Conservation (phyloP, 768 basidiomycete species). For the Rubroboletus pulcherrimus region DNA sequence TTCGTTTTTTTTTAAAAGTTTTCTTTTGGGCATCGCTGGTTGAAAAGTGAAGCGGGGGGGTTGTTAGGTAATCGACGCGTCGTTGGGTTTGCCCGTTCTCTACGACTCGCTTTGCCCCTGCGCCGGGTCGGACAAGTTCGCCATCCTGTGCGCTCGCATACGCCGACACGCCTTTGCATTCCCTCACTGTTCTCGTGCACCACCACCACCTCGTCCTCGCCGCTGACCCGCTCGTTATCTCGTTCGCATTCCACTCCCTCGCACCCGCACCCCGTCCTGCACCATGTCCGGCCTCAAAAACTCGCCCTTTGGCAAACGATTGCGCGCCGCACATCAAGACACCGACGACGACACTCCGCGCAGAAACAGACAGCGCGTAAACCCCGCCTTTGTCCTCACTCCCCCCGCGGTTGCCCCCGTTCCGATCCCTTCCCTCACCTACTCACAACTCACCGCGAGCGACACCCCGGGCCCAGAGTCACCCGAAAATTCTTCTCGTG, state of each 20-base stretch:
- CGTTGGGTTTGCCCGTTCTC: constrained; percentile 19
- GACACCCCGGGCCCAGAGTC: constrained; percentile 45
- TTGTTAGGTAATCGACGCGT: constrained; percentile 34
- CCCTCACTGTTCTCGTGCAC: background rate
- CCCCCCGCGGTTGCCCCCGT: constrained; percentile 33
- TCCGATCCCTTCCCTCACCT: constrained; percentile 56
- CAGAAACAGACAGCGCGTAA: constrained; percentile 48
- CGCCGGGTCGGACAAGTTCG: constrained; percentile 16
- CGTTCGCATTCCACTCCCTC: background rate
- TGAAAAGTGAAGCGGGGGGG: constrained; percentile 16
- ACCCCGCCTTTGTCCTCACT: constrained; percentile 49
- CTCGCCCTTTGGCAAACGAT: constrained; percentile 78
- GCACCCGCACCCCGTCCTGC: background rate
- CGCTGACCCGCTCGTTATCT: constrained; percentile 1
- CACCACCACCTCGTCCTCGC: background rate
- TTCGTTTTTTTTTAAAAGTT: background rate
- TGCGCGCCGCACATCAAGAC: constrained; percentile 69
- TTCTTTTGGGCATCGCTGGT: constrained; percentile 15
- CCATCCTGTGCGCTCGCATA: constrained; percentile 2
- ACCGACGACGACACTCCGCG: constrained; percentile 49
- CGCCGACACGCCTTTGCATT: background rate
- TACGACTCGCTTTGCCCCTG: constrained; percentile 23
- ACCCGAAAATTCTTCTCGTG: constrained; percentile 32
- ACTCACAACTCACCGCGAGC: constrained; percentile 48
- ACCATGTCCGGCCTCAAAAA: constrained; percentile 76